Percentiles rank a stretch among this genome's conserved stretches.
Conservation (phyloP, 2,329 filamentous ascomycete genomes). For the Tolypocladium endophyticum region DNA sequence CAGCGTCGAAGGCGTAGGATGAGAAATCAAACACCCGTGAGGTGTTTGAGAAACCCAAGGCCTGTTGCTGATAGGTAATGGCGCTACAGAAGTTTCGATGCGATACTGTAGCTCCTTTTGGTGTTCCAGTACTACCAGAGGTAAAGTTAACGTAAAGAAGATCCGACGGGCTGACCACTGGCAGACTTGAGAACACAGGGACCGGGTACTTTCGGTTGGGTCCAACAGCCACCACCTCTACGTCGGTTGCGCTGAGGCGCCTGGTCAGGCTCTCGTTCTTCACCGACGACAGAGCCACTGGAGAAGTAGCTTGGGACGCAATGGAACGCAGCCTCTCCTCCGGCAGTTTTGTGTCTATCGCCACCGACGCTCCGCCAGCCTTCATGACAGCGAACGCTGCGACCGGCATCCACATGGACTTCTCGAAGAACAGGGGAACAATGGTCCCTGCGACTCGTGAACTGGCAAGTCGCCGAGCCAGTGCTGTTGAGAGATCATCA, state of each 20-base stretch:
- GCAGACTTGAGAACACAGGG: not conserved
- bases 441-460: constrained; percentile 5
- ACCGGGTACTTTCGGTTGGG: not conserved
- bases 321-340: constrained; percentile 5
- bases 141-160: constrained; percentile 11
- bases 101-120: constrained; percentile 13
- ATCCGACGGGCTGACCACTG: constrained; percentile 1
- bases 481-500: not conserved
- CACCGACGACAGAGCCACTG: constrained; percentile 1
- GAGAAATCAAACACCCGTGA: constrained; percentile 13
- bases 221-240: not conserved
- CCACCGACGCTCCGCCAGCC: constrained; percentile 12
- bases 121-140: constrained; percentile 9
- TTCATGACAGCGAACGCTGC: constrained; percentile 13
- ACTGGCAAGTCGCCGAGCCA: constrained; percentile 3
- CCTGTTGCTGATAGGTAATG: constrained; percentile 6
- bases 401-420: constrained; percentile 13
- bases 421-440: constrained; percentile 14
- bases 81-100: constrained; percentile 8
- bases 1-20: constrained; percentile 11
- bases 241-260: not conserved
- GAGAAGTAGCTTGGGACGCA: not conserved
- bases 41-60: constrained; percentile 6
- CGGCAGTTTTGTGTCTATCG: constrained; percentile 11
- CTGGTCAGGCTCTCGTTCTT: not conserved